These are phyloP conservation scores for Lasiosphaeria hispida DNA, from an alignment of 495 filamentous ascomycete genomes.

Conservation along the genomic window DNA sequence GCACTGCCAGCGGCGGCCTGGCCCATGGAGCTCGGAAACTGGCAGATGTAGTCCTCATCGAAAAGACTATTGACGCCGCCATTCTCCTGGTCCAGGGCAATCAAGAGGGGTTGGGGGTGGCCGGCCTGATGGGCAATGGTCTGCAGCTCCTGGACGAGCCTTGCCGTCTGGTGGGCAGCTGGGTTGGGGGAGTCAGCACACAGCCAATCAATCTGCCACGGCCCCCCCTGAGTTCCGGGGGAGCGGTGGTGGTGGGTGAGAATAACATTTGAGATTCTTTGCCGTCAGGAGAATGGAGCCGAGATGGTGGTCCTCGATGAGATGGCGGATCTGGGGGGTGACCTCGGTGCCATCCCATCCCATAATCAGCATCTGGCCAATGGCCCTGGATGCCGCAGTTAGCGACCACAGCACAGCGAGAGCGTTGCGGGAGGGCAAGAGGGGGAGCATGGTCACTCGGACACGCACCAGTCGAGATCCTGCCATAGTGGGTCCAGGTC, in stretches of 20 bases:
- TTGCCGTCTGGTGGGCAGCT: slow-evolving; percentile 83
- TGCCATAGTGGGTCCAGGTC: slow-evolving; percentile 69
- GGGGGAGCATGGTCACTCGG: background rate
- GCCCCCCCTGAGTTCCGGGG: too few species aligned
- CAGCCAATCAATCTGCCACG: too few species aligned
- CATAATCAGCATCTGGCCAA: slow-evolving; percentile 94
- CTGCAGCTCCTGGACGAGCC: slow-evolving; percentile 79
- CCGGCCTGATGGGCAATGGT: slow-evolving; percentile 83
- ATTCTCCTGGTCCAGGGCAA: slow-evolving; percentile 91
- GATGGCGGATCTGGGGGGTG: slow-evolving; percentile 75
- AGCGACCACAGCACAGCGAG: background rate
- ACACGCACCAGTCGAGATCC: slow-evolving; percentile 59
- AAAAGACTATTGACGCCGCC: slow-evolving; percentile 91
- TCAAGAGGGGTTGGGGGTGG: slow-evolving; percentile 78
- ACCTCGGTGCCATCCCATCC: slow-evolving; percentile 89
- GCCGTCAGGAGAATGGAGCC: slow-evolving; percentile 75
- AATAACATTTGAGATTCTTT: slow-evolving; percentile 83
- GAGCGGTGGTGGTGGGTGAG: background rate
- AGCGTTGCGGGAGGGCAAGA: too few species aligned
- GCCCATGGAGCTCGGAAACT: slow-evolving; percentile 90
- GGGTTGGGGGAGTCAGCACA: slow-evolving; percentile 19
- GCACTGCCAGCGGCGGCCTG: slow-evolving; percentile 80
- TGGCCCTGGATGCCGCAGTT: slow-evolving; percentile 44
- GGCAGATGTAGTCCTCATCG: slow-evolving; percentile 85
- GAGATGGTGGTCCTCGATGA: slow-evolving; percentile 82